Conservation (phyloP, 495 filamentous ascomycete species). For the Hamigera avellanea region DNA sequence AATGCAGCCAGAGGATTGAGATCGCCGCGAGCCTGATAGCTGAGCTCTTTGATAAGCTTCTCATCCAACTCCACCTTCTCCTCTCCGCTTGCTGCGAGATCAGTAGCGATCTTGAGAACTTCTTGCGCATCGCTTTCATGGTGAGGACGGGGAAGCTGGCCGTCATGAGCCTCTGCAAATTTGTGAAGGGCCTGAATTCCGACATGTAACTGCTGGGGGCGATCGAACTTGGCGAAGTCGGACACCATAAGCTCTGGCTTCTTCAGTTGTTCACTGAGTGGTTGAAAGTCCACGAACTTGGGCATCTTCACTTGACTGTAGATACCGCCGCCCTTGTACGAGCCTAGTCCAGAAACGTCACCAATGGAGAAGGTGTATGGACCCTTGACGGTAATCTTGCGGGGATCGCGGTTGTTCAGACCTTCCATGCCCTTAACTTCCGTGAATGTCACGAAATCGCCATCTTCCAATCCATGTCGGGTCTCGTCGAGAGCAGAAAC, state of each 20-base stretch:
- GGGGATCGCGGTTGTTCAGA: conserved; percentile 69
- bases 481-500: conserved; percentile 95
- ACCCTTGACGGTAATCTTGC: conserved; percentile 84
- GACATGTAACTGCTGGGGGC: conserved; percentile 81
- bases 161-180: conserved; percentile 57
- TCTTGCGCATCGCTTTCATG: conserved; percentile 74
- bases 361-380: conserved; percentile 97
- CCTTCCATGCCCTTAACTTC: conserved; percentile 90
- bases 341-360: conserved; percentile 74
- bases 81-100: conserved; percentile 48
- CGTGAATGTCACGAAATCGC: conserved; percentile 89
- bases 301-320: conserved; percentile 97
- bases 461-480: conserved; percentile 90
- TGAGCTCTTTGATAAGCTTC: conserved; percentile 85
- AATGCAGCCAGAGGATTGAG: conserved; percentile 86
- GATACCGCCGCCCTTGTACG: conserved; percentile 78
- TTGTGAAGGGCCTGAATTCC: conserved; percentile 87
- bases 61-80: conserved; percentile 80
- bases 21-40: conserved; percentile 91
- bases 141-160: conserved; percentile 68
- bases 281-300: conserved; percentile 82
- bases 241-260: conserved; percentile 84
- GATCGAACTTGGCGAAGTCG: conserved; percentile 95
- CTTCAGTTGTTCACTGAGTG: conserved; percentile 60
- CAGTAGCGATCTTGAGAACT: conserved; percentile 58